These are phyloP conservation scores for Penicillium herquei DNA, from an alignment of 495 filamentous ascomycete species.

Conservation along the genomic window DNA sequence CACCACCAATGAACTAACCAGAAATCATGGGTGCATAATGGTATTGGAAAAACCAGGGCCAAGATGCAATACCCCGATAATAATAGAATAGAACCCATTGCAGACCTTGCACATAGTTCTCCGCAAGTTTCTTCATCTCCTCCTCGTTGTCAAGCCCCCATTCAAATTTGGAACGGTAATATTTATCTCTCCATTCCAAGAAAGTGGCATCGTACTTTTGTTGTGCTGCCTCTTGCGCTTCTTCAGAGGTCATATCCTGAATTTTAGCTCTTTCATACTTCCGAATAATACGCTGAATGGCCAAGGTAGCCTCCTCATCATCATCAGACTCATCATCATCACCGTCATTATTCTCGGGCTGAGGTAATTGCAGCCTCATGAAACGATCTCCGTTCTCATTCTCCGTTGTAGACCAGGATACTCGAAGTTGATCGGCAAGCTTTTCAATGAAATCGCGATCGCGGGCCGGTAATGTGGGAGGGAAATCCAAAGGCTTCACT, in stretches of 20 bases:
- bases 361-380: conserved; percentile 69
- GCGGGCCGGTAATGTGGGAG: conserved; percentile 69
- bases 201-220: conserved; percentile 85
- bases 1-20: conserved; percentile 43
- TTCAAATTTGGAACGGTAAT: conserved; percentile 86
- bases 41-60: conserved; percentile 97
- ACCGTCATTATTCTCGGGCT: conserved; percentile 37
- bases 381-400: conserved; percentile 78
- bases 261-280: conserved; percentile 88
- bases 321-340: conserved; percentile 64
- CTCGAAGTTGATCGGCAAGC: conserved; percentile 73
- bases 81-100: conserved; percentile 99
- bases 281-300: conserved; percentile 77
- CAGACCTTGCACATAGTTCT: conserved; percentile 96
- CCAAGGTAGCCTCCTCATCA: conserved; percentile 83
- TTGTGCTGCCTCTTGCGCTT: conserved; percentile 73
- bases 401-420: conserved; percentile 78
- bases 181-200: conserved; percentile 85
- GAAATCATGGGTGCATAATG: conserved; percentile 98
- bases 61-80: conserved; percentile 93
- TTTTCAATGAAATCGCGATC: conserved; percentile 93
- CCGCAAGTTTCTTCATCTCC: conserved; percentile 77
- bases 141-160: conserved; percentile 83
- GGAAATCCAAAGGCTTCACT: conserved; percentile 63
- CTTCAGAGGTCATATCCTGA: conserved; percentile 73